Evolutionary conservation across 2,329 filamentous ascomycete genomes (phyloP).

Genomic region (Rutstroemia sp.): DNA sequence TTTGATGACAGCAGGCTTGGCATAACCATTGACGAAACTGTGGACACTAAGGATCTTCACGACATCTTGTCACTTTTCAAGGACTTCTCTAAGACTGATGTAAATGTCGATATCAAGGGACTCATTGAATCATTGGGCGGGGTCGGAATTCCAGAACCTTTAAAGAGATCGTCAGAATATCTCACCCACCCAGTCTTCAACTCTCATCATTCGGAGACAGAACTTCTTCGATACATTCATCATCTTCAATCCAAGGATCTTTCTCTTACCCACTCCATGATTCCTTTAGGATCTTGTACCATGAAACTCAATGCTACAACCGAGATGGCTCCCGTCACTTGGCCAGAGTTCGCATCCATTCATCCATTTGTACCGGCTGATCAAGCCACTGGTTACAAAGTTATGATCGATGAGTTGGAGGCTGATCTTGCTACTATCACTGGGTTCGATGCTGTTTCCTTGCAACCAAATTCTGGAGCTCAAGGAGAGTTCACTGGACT

Average conservation of each 20-base stretch:
- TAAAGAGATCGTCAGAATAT: conserved; percentile 67
- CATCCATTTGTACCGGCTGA: conserved; percentile 70
- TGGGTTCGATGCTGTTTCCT: conserved; percentile 79
- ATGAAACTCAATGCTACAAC: conserved; percentile 97
- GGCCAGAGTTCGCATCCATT: conserved; percentile 66
- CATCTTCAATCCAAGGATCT: conserved; percentile 92
- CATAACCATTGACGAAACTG: conserved; percentile 74
- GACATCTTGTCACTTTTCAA: conserved; percentile 51
- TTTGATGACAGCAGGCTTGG: conserved; percentile 54
- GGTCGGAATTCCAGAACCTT: conserved; percentile 43
- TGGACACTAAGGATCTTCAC: conserved; percentile 46
- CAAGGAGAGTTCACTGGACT: conserved; percentile 93
- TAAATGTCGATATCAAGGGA: conserved; percentile 26
- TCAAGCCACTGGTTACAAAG: conserved; percentile 59
- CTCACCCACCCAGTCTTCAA: conserved; percentile 93
- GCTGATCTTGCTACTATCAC: conserved; percentile 74
- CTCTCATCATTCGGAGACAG: conserved; percentile 88
- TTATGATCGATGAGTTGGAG: conserved; percentile 66
- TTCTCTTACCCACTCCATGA: conserved; percentile 94
- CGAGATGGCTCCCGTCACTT: conserved; percentile 83
- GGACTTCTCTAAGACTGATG: conserved; percentile 24
- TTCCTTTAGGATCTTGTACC: conserved; percentile 90
- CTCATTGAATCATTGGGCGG: conserved; percentile 36
- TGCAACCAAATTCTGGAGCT: conserved; percentile 93
- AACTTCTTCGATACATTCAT: conserved; percentile 87